phyloP scores from a whole-genome alignment of 2,329 filamentous ascomycete species.

The Fusarium albidum region DNA sequence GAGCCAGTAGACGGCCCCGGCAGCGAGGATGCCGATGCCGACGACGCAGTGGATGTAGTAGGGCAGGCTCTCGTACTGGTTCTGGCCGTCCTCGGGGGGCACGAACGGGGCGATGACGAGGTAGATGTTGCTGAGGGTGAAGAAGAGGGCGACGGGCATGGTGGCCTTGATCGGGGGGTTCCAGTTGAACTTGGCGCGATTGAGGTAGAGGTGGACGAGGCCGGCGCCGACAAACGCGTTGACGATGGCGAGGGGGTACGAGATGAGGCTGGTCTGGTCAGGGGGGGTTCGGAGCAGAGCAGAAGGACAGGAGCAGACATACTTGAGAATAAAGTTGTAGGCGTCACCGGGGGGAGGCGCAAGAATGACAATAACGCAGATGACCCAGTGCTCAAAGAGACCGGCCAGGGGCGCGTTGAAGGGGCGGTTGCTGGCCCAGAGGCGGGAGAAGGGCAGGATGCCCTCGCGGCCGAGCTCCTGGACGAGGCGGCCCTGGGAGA shows the following conservation, averaged over 20 bases:
- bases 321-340: conserved; percentile 70
- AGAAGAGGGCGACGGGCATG: conserved; percentile 64
- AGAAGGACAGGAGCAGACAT: conserved; percentile 18
- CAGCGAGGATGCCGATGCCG: conserved; percentile 61
- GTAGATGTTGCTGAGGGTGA: conserved; percentile 68
- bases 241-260: conserved; percentile 68
- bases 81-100: conserved; percentile 59
- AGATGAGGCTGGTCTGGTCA: conserved; percentile 59
- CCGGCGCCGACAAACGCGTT: conserved; percentile 63
- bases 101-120: conserved; percentile 68
- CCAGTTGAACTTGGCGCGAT: conserved; percentile 59
- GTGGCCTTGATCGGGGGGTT: conserved; percentile 63
- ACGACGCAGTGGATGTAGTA: conserved; percentile 68
- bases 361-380: conserved; percentile 71
- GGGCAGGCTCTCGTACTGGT: conserved; percentile 61
- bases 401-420: conserved; percentile 69
- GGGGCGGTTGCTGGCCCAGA: conserved; percentile 71
- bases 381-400: conserved; percentile 70
- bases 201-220: conserved; percentile 61
- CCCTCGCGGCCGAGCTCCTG: conserved; percentile 73
- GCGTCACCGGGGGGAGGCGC: conserved; percentile 73
- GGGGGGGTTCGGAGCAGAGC: background rate
- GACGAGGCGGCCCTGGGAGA: conserved; percentile 71
- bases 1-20: conserved; percentile 64
- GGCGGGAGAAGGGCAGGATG: conserved; percentile 67